Evolutionary conservation across 768 basidiomycete genomes (phyloP).

Genomic region (Dacryopinax primogenitus): DNA sequence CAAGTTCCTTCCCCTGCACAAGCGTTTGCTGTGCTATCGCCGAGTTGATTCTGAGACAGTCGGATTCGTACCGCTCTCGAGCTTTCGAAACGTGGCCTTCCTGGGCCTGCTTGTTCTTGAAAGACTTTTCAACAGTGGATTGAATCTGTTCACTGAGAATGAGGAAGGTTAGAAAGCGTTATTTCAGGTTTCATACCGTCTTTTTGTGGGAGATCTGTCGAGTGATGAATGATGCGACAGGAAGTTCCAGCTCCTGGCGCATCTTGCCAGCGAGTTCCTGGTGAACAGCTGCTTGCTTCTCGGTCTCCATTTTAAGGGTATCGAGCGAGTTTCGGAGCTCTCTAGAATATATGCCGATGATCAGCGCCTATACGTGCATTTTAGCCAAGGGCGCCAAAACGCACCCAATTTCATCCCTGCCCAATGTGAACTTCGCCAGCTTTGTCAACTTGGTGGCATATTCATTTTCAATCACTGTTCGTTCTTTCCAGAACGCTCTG

Average conservation of each 20-base stretch:
- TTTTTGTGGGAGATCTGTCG: slow-evolving; percentile 64
- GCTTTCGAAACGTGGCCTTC: slow-evolving; percentile 79
- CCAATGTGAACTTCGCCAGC: slow-evolving; percentile 61
- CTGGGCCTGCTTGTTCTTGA: slow-evolving; percentile 77
- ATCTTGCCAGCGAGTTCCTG: slow-evolving; percentile 60
- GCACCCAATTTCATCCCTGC: slow-evolving; percentile 88
- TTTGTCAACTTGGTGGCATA: slow-evolving; percentile 77
- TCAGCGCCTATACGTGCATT: neutral
- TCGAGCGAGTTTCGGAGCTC: slow-evolving; percentile 73
- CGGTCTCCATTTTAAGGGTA: slow-evolving; percentile 69
- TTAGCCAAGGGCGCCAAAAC: slow-evolving; percentile 24
- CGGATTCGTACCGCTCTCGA: slow-evolving; percentile 82
- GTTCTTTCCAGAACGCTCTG: slow-evolving; percentile 80
- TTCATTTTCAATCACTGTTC: slow-evolving; percentile 85
- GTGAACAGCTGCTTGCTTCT: slow-evolving; percentile 64
- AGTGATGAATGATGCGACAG: slow-evolving; percentile 44
- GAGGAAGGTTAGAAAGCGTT: neutral
- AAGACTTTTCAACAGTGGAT: slow-evolving; percentile 71
- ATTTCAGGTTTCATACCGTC: slow-evolving; percentile 26
- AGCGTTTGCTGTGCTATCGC: slow-evolving; percentile 84
- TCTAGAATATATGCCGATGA: slow-evolving; percentile 31
- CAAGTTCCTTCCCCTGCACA: slow-evolving; percentile 85
- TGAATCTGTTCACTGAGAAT: slow-evolving; percentile 34
- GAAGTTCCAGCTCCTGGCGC: slow-evolving; percentile 59
- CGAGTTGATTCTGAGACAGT: slow-evolving; percentile 86